These are phyloP conservation scores for Talaromyces liani DNA, from an alignment of 495 filamentous ascomycete genomes.

Conservation along the genomic window DNA sequence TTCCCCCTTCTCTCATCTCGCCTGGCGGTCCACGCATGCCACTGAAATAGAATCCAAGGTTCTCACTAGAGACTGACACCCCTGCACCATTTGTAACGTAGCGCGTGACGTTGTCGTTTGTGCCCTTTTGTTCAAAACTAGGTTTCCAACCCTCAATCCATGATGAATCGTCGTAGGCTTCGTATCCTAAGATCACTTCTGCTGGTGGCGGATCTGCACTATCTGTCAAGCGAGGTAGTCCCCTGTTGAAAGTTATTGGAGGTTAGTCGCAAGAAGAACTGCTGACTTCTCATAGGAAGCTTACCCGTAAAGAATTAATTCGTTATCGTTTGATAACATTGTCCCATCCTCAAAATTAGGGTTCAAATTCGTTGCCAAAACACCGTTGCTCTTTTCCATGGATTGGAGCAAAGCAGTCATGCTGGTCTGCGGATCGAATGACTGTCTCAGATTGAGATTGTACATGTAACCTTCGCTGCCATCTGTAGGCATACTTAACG, in stretches of 20 bases:
- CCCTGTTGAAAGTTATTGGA: too few relatives aligned
- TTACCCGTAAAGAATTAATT: constrained; percentile 31
- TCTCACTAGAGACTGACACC: constrained; percentile 54
- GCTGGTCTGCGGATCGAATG: constrained; percentile 40
- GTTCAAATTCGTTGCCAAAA: constrained; percentile 38
- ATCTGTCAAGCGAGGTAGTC: constrained; percentile 9
- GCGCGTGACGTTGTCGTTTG: constrained; percentile 38
- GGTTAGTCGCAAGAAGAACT: too few relatives aligned
- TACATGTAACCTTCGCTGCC: not conserved
- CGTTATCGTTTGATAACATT: constrained; percentile 50
- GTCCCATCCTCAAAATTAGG: constrained; percentile 49
- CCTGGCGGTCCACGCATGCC: constrained; percentile 35
- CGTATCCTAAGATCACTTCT: constrained; percentile 35
- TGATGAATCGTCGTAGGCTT: constrained; percentile 31
- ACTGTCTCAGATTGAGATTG: constrained; percentile 6
- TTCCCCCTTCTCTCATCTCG: constrained; percentile 29
- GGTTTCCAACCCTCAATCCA: constrained; percentile 20
- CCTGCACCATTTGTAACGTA: constrained; percentile 51
- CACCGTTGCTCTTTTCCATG: constrained; percentile 31
- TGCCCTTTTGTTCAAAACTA: constrained; percentile 23
- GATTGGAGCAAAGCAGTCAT: constrained; percentile 29
- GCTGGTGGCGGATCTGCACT: constrained; percentile 20
- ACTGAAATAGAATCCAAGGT: constrained; percentile 56
- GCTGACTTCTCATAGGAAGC: too few relatives aligned
- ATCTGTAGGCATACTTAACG: not conserved